Evolutionary conservation across 345 rosid species (phyloP), one percentile per base, ranked within the genome.

Genomic region (Lepidium aucheri): DNA sequence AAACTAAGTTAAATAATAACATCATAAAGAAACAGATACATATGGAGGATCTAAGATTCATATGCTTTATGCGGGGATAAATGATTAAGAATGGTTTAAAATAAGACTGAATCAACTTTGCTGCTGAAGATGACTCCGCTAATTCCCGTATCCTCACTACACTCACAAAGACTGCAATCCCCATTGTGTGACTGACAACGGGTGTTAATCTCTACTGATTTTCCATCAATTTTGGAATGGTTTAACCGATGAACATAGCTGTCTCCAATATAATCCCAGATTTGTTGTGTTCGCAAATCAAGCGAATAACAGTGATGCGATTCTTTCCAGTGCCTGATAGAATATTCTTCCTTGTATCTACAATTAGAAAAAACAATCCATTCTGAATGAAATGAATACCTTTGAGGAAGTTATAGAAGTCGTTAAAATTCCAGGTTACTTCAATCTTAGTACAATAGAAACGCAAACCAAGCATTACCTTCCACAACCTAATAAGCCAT

Each of bases 231-330:
- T 85, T 83, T 90, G 36, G 93, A 90, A 53, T 90, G 99, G 86
- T 86, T 94, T 44, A 94, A 80, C 17, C 99, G 82, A 70, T 94
- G 97, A 66, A 88, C 97, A 61, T 90, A 94, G 71, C 65, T 83
- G 76, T 94, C 99, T 59, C 99, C 97, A 73, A 86, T 93, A 70
- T 94, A 94, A 79, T 94, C 97, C 96, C 97, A 90, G 30, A 94
- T 90, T 77, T 94, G 96, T 41, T 90, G 93, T 38, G 97, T 84
- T 59, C 82, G 79, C 73, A 90, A 69, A 81, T 94, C 97, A 62
- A 94, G 86, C 60, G 96, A 90, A 68, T 94, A 94, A 63, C 87
- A 83, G 54, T 94, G 97, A 72, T 94, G 92, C 2, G 83, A 84
- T 67, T 90, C 85, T 79, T 90, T 84, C 96, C 99, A 88, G 40